Evolutionary conservation across 768 basidiomycete species (phyloP).

Genomic region (Naganishia onofrii): DNA sequence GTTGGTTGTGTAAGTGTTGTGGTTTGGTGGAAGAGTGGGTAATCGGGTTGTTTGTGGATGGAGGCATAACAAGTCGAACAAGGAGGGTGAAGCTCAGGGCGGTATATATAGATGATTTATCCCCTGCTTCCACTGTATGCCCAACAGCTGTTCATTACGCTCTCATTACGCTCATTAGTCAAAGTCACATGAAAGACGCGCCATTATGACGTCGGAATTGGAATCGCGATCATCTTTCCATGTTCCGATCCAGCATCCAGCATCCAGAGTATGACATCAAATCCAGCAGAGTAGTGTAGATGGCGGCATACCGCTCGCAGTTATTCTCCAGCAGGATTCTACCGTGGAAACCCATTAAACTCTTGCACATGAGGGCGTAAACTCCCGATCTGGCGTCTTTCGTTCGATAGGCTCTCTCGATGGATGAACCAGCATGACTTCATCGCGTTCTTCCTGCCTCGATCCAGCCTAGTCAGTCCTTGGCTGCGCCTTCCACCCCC

Average conservation of each 20-base stretch:
- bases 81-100: neutral
- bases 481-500: neutral
- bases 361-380: neutral
- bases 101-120: neutral
- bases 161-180: neutral
- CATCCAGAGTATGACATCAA: neutral
- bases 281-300: neutral
- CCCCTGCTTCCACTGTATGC: neutral
- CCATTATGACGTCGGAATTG: neutral
- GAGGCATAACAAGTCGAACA: neutral
- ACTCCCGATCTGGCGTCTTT: neutral
- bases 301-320: too few species aligned
- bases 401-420: neutral
- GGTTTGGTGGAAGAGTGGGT: neutral
- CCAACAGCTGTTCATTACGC: neutral
- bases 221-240: neutral
- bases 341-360: neutral
- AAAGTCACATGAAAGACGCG: neutral
- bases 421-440: conserved; percentile 1
- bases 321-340: neutral
- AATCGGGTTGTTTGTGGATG: neutral
- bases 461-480: neutral
- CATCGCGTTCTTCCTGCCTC: neutral
- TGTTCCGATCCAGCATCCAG: conserved; percentile 4
- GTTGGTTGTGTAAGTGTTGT: neutral